These are phyloP conservation scores for Candida sphagnicola DNA, from an alignment of 805 yeast genomes.

Conservation along the genomic window DNA sequence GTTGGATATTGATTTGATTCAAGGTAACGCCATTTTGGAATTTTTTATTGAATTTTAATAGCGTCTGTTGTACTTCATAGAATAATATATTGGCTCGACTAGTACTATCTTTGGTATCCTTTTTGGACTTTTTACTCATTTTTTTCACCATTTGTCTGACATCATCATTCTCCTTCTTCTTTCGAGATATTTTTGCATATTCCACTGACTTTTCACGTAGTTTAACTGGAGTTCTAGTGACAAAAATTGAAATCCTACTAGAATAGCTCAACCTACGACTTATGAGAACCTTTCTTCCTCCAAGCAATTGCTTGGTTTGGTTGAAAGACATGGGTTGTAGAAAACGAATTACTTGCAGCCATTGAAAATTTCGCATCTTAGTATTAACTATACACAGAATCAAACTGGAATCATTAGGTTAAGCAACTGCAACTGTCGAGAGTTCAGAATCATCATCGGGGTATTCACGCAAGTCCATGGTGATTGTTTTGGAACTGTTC, in stretches of 20 bases:
- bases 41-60: conserved; percentile 9
- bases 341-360: background rate
- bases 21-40: conserved; percentile 6
- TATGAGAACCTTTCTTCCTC: background rate
- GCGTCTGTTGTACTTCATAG: conserved; percentile 22
- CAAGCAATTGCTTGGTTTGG: background rate
- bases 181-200: background rate
- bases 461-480: conserved; percentile 66
- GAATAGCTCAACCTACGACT: background rate
- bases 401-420: conserved; percentile 1
- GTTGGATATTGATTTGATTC: conserved; percentile 16
- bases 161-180: background rate
- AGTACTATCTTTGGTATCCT: conserved; percentile 28
- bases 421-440: conserved; percentile 8
- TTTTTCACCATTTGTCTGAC: conserved; percentile 2
- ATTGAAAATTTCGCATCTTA: background rate
- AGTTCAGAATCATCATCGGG: conserved; percentile 28
- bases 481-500: conserved; percentile 69
- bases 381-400: conserved; percentile 2
- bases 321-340: background rate
- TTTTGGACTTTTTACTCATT: conserved; percentile 19
- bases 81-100: conserved; percentile 20
- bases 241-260: background rate
- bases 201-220: background rate
- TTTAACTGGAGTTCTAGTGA: background rate